Evolutionary conservation across 257 asterid genomes (phyloP).

Genomic region (Solanum infundibuliforme): DNA sequence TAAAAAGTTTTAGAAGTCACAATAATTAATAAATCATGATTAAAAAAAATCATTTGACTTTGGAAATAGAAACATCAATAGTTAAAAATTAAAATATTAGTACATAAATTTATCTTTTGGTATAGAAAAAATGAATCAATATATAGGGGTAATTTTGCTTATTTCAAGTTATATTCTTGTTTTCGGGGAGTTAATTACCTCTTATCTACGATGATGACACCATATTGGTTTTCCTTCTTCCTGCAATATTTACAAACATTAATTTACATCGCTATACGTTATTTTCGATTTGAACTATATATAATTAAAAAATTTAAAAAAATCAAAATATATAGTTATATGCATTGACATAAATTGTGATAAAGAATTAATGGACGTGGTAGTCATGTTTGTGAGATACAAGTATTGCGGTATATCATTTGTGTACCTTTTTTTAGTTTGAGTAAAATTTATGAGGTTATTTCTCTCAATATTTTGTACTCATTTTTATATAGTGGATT

Average conservation of each 20-base stretch:
- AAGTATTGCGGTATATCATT: neutral
- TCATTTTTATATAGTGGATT: neutral
- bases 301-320: neutral
- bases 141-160: neutral
- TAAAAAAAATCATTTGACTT: no score
- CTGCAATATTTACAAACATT: slow-evolving; percentile 19
- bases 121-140: neutral
- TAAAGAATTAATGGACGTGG: neutral
- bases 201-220: slow-evolving; percentile 18
- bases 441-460: neutral
- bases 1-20: neutral
- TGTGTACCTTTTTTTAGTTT: neutral
- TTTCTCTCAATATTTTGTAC: neutral
- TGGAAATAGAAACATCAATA: no score
- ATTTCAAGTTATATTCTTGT: neutral
- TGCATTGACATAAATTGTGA: neutral
- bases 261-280: neutral
- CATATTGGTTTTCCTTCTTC: slow-evolving; percentile 35
- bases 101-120: neutral
- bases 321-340: neutral
- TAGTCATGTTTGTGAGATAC: neutral
- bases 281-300: neutral
- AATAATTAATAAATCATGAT: neutral
- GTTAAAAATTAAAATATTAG: neutral
- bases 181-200: slow-evolving; percentile 17